A percentile compares a stretch with the other conserved stretches of the same genome.
Conservation (phyloP, 352 stramenopile species). For the Peronospora tabacina region DNA sequence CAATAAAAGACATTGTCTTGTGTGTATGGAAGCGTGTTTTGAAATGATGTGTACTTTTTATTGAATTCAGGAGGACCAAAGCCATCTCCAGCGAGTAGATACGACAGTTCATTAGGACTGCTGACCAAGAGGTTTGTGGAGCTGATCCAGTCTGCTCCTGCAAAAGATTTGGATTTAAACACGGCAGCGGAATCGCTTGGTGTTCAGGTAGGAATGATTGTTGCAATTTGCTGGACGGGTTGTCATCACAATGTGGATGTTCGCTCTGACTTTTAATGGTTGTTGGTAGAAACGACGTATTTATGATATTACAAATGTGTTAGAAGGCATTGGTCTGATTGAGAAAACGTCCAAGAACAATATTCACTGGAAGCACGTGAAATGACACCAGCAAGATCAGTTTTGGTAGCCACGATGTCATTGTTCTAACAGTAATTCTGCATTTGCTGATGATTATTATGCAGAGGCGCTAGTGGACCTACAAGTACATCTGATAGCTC, state of each 20-base stretch:
- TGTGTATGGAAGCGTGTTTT: too few relatives aligned
- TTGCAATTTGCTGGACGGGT: background rate
- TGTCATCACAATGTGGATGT: background rate
- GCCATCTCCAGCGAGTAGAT: conserved; percentile 78
- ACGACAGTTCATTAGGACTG: conserved; percentile 93
- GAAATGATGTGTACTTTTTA: background rate
- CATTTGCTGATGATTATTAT: conserved; percentile 1
- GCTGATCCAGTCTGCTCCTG: conserved; percentile 85
- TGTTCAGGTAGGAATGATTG: conserved; percentile 50
- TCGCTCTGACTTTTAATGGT: conserved; percentile 1
- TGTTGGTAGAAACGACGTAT: conserved; percentile 89
- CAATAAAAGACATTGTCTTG: background rate
- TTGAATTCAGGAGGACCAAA: conserved; percentile 28
- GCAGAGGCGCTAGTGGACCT: conserved; percentile 47
- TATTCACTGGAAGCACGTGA: conserved; percentile 92
- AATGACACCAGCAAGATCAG: background rate
- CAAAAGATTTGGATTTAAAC: conserved; percentile 93
- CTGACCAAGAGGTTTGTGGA: conserved; percentile 97
- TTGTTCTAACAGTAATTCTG: background rate
- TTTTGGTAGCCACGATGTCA: background rate
- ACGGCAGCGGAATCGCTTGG: conserved; percentile 76
- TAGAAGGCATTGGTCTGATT: conserved; percentile 96
- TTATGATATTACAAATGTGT: conserved; percentile 98
- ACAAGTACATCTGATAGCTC: conserved; percentile 41
- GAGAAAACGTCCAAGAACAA: conserved; percentile 98